Base-by-base conservation (phyloP, 2,329 filamentous ascomycete genomes). In the Neospermospora avenae region DNA sequence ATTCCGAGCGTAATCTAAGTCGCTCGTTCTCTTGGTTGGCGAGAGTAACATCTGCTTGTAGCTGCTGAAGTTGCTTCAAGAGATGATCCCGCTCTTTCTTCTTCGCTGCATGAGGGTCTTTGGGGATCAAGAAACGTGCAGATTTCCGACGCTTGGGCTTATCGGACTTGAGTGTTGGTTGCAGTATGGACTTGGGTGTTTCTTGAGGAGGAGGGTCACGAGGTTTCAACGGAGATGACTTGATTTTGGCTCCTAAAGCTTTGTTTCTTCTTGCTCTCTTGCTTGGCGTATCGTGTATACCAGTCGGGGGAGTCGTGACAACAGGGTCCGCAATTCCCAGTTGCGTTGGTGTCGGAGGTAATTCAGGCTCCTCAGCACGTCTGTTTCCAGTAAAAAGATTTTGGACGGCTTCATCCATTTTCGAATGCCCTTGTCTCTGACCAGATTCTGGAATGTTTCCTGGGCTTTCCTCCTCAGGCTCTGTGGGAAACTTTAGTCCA, bases 241-340 rank as follows among this genome's bases (percentile, higher is more conserved):
- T 71, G n/a, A 70, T 37, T 48, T 65, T 71, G 28, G 63, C 62
- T 28, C 55, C 62, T 18, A 68, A 57, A 52, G 58, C 63, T 59
- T 77, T 80, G 37, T 73, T 73, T 57, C 64, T 75, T 66, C 77
- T 77, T 2, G 76, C 75, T 34, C 76, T 74, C 60, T 78, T 81
- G 22, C 81, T 82, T 0, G 84, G 83, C 14, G 82, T 84, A 54
- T 80, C 80, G 61, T 86, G 84, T 28, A 87, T 87, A 0, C 84
- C 85, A 20, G 75, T 71, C 0, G 84, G 82, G 7, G 82, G 82
- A 3, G 81, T 81, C 45, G 78, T 81, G 28, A 83, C 77, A 1
- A 82, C 75, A 11, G 80, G 78, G 60, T 86, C 84, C 1, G 75
- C 74, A 13, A 80, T 72, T 3, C 77, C 78, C 39, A 74, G 75